phyloP scores from a whole-genome alignment of 352 stramenopile species.

The Phytopythium boreale region DNA sequence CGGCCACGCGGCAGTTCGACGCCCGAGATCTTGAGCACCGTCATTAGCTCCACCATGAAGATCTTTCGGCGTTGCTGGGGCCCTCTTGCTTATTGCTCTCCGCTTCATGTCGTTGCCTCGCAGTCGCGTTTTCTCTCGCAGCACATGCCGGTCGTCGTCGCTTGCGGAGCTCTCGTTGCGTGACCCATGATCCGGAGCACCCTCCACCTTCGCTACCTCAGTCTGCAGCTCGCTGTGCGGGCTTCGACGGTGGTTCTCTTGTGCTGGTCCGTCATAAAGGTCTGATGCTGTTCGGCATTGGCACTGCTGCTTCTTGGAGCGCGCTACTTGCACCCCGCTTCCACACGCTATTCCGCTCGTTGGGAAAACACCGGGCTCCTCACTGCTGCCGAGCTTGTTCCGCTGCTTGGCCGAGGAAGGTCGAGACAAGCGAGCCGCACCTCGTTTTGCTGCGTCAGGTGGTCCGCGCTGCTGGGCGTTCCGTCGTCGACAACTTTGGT shows the following conservation, averaged over 20 bases:
- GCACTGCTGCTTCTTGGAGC: constrained; percentile 28
- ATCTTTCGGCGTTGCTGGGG: not conserved
- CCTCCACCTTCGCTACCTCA: constrained; percentile 3
- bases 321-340: constrained; percentile 34
- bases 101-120: not conserved
- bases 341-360: constrained; percentile 15
- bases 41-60: not conserved
- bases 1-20: constrained; percentile 2
- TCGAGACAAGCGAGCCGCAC: not conserved
- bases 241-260: not conserved
- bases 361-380: not conserved
- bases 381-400: not conserved
- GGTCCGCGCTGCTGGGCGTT: not conserved
- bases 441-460: not conserved
- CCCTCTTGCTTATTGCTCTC: not conserved
- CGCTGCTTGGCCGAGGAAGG: not conserved
- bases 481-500: not conserved
- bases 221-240: not conserved
- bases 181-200: constrained; percentile 13
- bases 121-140: not conserved
- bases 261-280: not conserved
- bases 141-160: not conserved
- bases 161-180: too few species aligned
- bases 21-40: not conserved
- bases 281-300: constrained; percentile 8